These are phyloP conservation scores for Claviceps maximensis DNA, from an alignment of 2,329 filamentous ascomycete genomes.

Conservation along the genomic window DNA sequence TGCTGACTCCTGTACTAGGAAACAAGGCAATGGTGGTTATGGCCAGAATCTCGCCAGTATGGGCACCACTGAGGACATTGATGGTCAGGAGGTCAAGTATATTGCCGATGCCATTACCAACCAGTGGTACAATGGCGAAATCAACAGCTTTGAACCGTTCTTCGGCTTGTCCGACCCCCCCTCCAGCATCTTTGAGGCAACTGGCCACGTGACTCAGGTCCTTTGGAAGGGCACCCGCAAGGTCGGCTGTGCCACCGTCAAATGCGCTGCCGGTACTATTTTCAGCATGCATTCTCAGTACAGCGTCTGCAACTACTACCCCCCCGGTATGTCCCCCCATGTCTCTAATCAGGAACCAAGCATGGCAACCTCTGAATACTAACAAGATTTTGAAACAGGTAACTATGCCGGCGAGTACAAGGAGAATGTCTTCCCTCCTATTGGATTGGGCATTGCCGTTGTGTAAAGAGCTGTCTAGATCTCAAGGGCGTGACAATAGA, in stretches of 20 bases:
- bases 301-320: constrained; percentile 81
- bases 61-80: constrained; percentile 27
- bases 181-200: constrained; percentile 48
- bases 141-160: constrained; percentile 35
- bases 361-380: background rate
- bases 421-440: constrained; percentile 33
- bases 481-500: background rate
- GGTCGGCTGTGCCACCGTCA: constrained; percentile 51
- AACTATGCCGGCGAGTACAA: background rate
- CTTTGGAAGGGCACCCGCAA: constrained; percentile 26
- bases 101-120: constrained; percentile 60
- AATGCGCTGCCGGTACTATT: constrained; percentile 43
- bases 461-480: constrained; percentile 12
- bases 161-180: constrained; percentile 48
- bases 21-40: constrained; percentile 49
- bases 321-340: constrained; percentile 43
- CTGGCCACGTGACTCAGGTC: constrained; percentile 41
- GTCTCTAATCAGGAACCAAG: background rate
- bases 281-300: constrained; percentile 45
- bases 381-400: background rate
- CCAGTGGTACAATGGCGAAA: constrained; percentile 81
- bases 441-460: constrained; percentile 12
- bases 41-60: constrained; percentile 84
- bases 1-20: constrained; percentile 29
- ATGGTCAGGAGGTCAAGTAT: constrained; percentile 31